Conservation (phyloP, 1,139 yeast species). For the Debaryomyces sp. region DNA sequence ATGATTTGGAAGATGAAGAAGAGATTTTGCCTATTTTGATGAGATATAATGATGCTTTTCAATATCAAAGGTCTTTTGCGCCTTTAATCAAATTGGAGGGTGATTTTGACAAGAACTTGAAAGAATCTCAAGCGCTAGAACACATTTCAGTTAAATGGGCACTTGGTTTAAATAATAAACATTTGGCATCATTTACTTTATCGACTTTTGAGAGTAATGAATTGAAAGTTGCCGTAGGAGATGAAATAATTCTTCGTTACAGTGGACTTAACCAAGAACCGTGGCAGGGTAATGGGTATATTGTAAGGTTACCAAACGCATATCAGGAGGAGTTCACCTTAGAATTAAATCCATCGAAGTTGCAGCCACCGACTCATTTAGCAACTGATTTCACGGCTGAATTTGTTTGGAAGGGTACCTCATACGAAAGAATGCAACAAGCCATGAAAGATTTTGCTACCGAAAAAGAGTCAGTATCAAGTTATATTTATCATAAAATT, state of each 20-base stretch:
- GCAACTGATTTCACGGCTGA: slow-evolving; percentile 79
- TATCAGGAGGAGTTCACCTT: slow-evolving; percentile 71
- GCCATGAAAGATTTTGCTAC: slow-evolving; percentile 77
- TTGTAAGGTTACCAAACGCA: slow-evolving; percentile 71
- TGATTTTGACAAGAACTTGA: slow-evolving; percentile 71
- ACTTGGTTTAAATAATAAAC: slow-evolving; percentile 62
- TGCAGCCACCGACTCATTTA: slow-evolving; percentile 54
- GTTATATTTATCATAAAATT: slow-evolving; percentile 75
- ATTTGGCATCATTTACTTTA: slow-evolving; percentile 69
- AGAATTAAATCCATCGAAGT: slow-evolving; percentile 53
- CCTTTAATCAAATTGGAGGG: slow-evolving; percentile 84
- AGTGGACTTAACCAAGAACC: slow-evolving; percentile 50
- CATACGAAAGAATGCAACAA: slow-evolving; percentile 82
- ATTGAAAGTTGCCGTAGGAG: slow-evolving; percentile 82
- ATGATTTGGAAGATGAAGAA: slow-evolving; percentile 51
- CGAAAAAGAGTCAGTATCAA: slow-evolving; percentile 70
- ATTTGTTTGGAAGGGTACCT: slow-evolving; percentile 86
- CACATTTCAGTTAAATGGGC: slow-evolving; percentile 80
- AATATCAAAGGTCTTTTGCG: slow-evolving; percentile 83
- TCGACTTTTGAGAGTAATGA: slow-evolving; percentile 69
- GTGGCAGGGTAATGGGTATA: slow-evolving; percentile 78
- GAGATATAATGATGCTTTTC: slow-evolving; percentile 81
- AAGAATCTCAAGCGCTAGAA: slow-evolving; percentile 79
- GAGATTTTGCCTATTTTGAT: slow-evolving; percentile 71
- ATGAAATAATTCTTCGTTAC: slow-evolving; percentile 70